A percentile compares a stretch with the other conserved stretches of the same genome.
Conservation (phyloP, 2,329 filamentous ascomycete genomes). For the Stachybotrys echinatus region DNA sequence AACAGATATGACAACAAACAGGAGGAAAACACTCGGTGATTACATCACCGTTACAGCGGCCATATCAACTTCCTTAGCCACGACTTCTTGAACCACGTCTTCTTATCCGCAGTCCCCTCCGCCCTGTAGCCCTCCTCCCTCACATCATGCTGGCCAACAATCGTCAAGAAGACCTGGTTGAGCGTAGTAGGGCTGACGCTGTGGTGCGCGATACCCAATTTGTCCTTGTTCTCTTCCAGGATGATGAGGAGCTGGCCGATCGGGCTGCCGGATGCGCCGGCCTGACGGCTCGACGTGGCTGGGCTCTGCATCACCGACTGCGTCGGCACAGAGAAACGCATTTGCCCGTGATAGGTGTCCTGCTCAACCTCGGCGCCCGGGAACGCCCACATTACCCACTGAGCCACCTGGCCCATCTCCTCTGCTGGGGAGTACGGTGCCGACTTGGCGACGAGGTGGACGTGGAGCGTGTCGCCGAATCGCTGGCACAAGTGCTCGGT, state of each 20-base stretch:
- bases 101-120: neutral
- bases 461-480: constrained; percentile 73
- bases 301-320: constrained; percentile 25
- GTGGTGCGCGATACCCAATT: constrained; percentile 75
- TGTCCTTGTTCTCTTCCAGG: constrained; percentile 65
- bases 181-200: constrained; percentile 81
- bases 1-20: too few species aligned
- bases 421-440: constrained; percentile 67
- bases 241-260: constrained; percentile 66
- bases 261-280: constrained; percentile 33
- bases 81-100: neutral
- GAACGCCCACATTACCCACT: constrained; percentile 60
- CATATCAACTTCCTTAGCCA: neutral
- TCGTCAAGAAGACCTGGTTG: constrained; percentile 84
- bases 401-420: constrained; percentile 61
- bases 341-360: constrained; percentile 77
- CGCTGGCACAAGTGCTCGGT: constrained; percentile 65
- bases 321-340: constrained; percentile 74
- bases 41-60: neutral
- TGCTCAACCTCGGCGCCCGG: constrained; percentile 63
- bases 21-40: too few species aligned
- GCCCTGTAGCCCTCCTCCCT: constrained; percentile 60
- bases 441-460: constrained; percentile 71
- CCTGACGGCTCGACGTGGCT: constrained; percentile 17
- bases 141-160: constrained; percentile 75